Evolutionary conservation across 352 stramenopile genomes (phyloP).

Genomic region (Elongisporangium undulatum): DNA sequence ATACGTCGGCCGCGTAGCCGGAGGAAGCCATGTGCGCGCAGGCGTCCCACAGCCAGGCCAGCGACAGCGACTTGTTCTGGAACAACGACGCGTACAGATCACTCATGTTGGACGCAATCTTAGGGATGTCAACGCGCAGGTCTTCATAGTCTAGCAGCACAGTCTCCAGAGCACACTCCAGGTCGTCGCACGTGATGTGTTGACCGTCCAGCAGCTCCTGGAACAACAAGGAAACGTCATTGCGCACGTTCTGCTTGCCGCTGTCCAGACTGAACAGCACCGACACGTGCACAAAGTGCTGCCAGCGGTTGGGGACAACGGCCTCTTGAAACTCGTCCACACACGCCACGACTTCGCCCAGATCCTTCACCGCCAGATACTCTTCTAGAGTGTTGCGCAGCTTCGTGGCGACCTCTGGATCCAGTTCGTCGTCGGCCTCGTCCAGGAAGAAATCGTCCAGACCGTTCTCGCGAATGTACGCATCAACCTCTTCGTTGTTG

Average conservation of each 20-base stretch:
- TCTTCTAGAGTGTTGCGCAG: slow-evolving; percentile 74
- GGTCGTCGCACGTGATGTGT: slow-evolving; percentile 40
- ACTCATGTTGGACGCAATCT: slow-evolving; percentile 45
- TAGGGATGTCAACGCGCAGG: slow-evolving; percentile 70
- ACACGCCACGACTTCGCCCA: slow-evolving; percentile 70
- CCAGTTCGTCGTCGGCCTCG: slow-evolving; percentile 45
- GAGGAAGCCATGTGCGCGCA: slow-evolving; percentile 31
- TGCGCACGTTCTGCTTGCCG: slow-evolving; percentile 35
- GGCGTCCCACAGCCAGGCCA: slow-evolving; percentile 48
- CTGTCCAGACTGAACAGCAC: slow-evolving; percentile 44
- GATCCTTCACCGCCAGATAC: slow-evolving; percentile 72
- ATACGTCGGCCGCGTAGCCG: slow-evolving; percentile 42
- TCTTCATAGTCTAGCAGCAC: slow-evolving; percentile 71
- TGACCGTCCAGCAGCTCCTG: slow-evolving; percentile 31
- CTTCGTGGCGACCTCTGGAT: slow-evolving; percentile 55
- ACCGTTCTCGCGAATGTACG: slow-evolving; percentile 59
- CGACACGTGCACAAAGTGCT: slow-evolving; percentile 61
- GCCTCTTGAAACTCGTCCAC: slow-evolving; percentile 51
- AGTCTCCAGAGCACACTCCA: slow-evolving; percentile 49
- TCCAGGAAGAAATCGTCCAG: slow-evolving; percentile 61
- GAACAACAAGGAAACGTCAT: slow-evolving; percentile 38
- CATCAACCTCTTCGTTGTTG: slow-evolving; percentile 39
- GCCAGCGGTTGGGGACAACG: slow-evolving; percentile 33
- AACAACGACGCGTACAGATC: slow-evolving; percentile 66
- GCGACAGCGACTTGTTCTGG: slow-evolving; percentile 30